phyloP scores from a whole-genome alignment of 805 yeast species.

The Kluyveromyces siamensis region DNA sequence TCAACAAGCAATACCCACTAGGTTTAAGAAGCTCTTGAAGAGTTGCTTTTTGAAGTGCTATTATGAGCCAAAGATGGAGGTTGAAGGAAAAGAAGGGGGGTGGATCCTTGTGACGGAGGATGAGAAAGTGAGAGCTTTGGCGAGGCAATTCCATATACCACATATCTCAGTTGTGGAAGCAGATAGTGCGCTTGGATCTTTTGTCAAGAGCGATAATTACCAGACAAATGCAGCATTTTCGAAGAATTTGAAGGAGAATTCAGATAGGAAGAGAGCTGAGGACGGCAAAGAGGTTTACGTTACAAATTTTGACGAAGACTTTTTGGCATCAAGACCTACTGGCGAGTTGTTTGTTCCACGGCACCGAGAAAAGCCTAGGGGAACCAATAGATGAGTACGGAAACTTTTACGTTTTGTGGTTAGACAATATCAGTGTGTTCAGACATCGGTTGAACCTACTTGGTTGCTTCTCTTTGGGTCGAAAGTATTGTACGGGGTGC shows the following conservation, averaged over 20 bases:
- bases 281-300: constrained; percentile 30
- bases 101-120: constrained; percentile 65
- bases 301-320: constrained; percentile 38
- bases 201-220: constrained; percentile 17
- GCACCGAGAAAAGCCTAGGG: constrained; percentile 14
- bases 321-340: constrained; percentile 48
- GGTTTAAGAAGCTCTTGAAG: constrained; percentile 46
- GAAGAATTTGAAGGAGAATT: constrained; percentile 10
- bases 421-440: not conserved
- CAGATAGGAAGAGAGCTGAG: constrained; percentile 12
- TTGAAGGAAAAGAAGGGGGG: constrained; percentile 10
- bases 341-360: constrained; percentile 40
- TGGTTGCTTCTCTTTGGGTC: not conserved
- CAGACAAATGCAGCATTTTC: constrained; percentile 18
- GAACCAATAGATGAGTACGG: constrained; percentile 3
- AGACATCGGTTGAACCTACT: not conserved
- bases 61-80: constrained; percentile 20
- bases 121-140: constrained; percentile 43
- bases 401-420: not conserved
- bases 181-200: constrained; percentile 19
- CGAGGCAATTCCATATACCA: constrained; percentile 43
- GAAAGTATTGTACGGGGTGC: too few species aligned
- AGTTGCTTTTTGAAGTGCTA: constrained; percentile 49
- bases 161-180: constrained; percentile 29
- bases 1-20: constrained; percentile 40